Evolutionary conservation across 129 eudicot genomes (phyloP).

Genomic region (Cynara cardunculus): DNA sequence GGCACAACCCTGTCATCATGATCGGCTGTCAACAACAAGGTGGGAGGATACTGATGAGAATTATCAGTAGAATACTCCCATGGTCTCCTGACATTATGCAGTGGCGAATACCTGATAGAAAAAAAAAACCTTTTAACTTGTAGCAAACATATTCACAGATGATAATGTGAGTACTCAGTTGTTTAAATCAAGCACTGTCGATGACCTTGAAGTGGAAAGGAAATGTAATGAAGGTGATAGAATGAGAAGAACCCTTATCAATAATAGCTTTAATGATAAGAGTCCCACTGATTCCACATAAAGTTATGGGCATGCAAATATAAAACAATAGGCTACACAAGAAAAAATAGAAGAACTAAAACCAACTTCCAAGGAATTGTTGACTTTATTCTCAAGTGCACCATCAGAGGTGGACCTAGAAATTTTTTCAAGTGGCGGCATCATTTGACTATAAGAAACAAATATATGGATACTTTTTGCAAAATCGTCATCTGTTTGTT

Average conservation of each 20-base stretch:
- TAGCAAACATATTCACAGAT: not conserved
- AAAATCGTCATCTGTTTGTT: too few relatives aligned
- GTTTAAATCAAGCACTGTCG: too few relatives aligned
- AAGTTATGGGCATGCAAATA: too few relatives aligned
- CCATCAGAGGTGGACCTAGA: too few relatives aligned
- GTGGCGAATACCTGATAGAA: slow-evolving; percentile 81
- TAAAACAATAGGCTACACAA: too few relatives aligned
- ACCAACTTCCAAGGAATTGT: too few relatives aligned
- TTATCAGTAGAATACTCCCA: slow-evolving; percentile 67
- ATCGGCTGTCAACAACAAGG: slow-evolving; percentile 93
- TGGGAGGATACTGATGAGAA: slow-evolving; percentile 71
- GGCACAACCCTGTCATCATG: slow-evolving; percentile 99
- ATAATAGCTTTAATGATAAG: not conserved
- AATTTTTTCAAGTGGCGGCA: too few relatives aligned
- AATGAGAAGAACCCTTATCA: not conserved
- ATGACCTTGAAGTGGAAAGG: not conserved
- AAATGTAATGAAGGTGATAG: not conserved
- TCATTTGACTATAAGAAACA: too few relatives aligned
- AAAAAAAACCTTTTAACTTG: not conserved
- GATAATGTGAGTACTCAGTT: not conserved
- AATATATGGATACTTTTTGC: too few relatives aligned
- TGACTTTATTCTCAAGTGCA: too few relatives aligned
- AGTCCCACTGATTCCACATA: not conserved
- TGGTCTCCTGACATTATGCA: slow-evolving; percentile 95
- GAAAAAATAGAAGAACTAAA: too few relatives aligned